Conservation (phyloP, 2,329 filamentous ascomycete genomes). For the Fusarium buharicum region DNA sequence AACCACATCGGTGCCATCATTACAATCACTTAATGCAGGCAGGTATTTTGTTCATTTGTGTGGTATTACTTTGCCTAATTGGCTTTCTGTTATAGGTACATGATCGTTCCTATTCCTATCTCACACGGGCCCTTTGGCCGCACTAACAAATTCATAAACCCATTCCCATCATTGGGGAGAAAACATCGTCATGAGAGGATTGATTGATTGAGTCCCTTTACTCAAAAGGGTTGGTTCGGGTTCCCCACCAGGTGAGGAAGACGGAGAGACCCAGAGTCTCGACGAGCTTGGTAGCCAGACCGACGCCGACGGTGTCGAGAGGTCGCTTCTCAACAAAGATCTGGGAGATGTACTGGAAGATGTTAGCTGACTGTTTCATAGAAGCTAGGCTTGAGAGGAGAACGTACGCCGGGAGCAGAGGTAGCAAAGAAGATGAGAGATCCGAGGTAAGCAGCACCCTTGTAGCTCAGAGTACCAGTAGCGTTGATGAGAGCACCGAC, state of each 20-base stretch:
- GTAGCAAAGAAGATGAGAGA: slow-evolving; percentile 91
- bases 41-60: slow-evolving; percentile 25
- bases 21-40: neutral
- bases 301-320: slow-evolving; percentile 88
- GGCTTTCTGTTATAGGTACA: slow-evolving; percentile 39
- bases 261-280: slow-evolving; percentile 93
- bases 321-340: slow-evolving; percentile 92
- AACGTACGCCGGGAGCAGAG: slow-evolving; percentile 81
- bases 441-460: slow-evolving; percentile 95
- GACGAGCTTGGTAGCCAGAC: slow-evolving; percentile 82
- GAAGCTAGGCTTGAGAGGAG: neutral
- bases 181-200: slow-evolving; percentile 18
- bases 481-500: slow-evolving; percentile 93
- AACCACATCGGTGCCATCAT: too few relatives aligned
- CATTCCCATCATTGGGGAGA: slow-evolving; percentile 21
- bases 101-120: slow-evolving; percentile 25
- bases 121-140: slow-evolving; percentile 31
- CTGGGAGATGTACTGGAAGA: slow-evolving; percentile 79
- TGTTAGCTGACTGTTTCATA: slow-evolving; percentile 4
- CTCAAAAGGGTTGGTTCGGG: slow-evolving; percentile 90
- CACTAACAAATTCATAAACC: slow-evolving; percentile 33
- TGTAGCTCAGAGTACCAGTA: slow-evolving; percentile 94
- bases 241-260: slow-evolving; percentile 98
- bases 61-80: slow-evolving; percentile 36
- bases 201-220: slow-evolving; percentile 56